Base-by-base conservation (phyloP, 2,329 filamentous ascomycete genomes). In the Xylaria sp. region DNA sequence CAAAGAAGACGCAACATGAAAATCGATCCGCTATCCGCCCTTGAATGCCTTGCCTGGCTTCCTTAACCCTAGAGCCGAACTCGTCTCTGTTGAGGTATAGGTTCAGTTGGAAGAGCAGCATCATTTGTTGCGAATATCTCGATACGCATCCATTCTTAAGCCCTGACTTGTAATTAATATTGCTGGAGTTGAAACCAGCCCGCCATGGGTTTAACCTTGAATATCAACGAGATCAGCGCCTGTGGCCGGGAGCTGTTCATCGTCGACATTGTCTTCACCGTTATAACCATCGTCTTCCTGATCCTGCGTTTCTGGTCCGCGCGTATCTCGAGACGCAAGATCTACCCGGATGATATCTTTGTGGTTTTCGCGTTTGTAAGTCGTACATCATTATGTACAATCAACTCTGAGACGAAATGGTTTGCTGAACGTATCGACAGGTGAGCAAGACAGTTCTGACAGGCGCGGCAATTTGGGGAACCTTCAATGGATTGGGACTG, bases 301-400 rank as follows among this genome's bases (percentile, higher is more conserved):
- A 17, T 19, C 12, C 25, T 73, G 54, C 70, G 71, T 15, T 68
- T 69, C 54, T 72, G 67, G 72, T 60, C 71, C 5, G 64, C 61
- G 15, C 45, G 25, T 23, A 25, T 65, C 2, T 42, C 68, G 33
- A 56, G 63, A 37, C 70, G 71, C 17, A 53, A 60, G 6, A 51
- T 73, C 9, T 66, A 52, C 33, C 49, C 43, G 4, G 71, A 73
- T 23, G 71, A 73, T 28, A 43, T 40, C 33, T 66, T 67, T 31
- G 63, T 66, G 9, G 31, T 69, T 1, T 55, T 70, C 21, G 69
- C 68, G 1, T 70, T 67, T 37, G 71, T 73, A 61, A 60, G 69
- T 66, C n/a, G n/a, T n/a, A n/a, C n/a, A n/a, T n/a, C n/a, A n/a
- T n/a, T n/a, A n/a, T n/a, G 8, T 31, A 53, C 52, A 14, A 31